These are phyloP conservation scores for Eremothecium sinecaudum DNA, from an alignment of 1,139 yeast species.

Conservation along the genomic window DNA sequence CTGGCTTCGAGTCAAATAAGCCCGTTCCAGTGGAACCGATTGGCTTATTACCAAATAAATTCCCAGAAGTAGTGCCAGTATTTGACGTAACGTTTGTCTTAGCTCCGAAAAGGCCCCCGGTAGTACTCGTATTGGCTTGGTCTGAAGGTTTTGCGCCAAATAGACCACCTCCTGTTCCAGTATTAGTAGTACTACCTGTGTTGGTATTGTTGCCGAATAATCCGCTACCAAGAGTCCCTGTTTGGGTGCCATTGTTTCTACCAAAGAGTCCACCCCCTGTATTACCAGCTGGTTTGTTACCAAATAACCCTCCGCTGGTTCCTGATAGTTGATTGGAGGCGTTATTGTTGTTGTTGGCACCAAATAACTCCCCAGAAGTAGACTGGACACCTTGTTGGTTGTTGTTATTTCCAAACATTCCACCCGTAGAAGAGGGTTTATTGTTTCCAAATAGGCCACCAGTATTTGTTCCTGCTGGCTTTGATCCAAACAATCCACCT, in stretches of 20 bases:
- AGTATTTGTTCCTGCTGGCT: constrained; percentile 15
- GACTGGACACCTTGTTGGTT: constrained; percentile 27
- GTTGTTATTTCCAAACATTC: constrained; percentile 22
- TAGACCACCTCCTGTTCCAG: constrained; percentile 26
- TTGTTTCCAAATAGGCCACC: constrained; percentile 20
- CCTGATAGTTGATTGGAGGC: constrained; percentile 6
- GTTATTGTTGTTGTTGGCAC: constrained; percentile 5
- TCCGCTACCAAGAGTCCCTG: constrained; percentile 18
- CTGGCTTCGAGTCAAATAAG: constrained; percentile 31
- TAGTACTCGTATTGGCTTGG: constrained; percentile 19
- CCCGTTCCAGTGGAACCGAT: constrained; percentile 15
- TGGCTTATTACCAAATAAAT: constrained; percentile 31
- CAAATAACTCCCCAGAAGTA: constrained; percentile 22
- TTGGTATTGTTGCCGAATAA: constrained; percentile 27
- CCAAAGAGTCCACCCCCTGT: constrained; percentile 31
- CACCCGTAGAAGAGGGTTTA: constrained; percentile 30
- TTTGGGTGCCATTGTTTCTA: constrained; percentile 19
- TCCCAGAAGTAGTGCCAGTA: constrained; percentile 15
- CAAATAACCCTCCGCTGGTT: constrained; percentile 12
- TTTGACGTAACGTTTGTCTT: background rate
- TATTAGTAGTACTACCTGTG: constrained; percentile 6
- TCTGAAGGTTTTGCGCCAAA: constrained; percentile 22
- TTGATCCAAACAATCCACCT: constrained; percentile 28
- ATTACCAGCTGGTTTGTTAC: constrained; percentile 2
- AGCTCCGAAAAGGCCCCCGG: constrained; percentile 2